These are phyloP conservation scores for Fulvia fulva DNA, from an alignment of 2,329 filamentous ascomycete genomes.

Conservation along the genomic window DNA sequence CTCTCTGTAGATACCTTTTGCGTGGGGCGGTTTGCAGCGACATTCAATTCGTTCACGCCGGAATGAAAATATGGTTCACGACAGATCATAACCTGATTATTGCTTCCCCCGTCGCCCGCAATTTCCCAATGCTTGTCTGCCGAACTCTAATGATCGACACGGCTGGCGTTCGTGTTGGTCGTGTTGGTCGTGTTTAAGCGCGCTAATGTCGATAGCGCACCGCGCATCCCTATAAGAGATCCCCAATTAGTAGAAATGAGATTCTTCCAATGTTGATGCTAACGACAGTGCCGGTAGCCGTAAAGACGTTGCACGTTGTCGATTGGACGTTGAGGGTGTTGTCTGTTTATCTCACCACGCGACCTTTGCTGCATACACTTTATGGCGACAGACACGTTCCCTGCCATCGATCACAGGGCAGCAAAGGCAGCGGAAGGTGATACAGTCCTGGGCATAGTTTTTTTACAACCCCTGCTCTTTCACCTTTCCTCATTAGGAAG, in stretches of 20 bases:
- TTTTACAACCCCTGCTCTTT: background rate
- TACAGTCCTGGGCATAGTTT: background rate
- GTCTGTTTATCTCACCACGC: background rate
- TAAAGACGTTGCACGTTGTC: background rate
- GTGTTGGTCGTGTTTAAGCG: background rate
- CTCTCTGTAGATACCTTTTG: conserved; percentile 7
- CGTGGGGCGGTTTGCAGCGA: conserved; percentile 1
- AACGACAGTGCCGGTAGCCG: background rate
- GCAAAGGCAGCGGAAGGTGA: background rate
- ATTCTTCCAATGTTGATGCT: background rate
- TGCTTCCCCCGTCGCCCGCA: background rate
- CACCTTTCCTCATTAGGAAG: no score
- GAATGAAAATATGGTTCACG: conserved; percentile 1
- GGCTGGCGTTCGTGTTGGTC: background rate
- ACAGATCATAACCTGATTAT: background rate
- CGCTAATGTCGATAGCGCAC: background rate
- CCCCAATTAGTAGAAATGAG: background rate
- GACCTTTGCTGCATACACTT: background rate
- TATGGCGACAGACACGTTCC: background rate
- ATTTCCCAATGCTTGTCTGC: background rate
- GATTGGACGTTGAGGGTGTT: background rate
- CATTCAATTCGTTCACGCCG: background rate
- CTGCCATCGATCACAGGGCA: background rate
- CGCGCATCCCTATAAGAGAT: conserved; percentile 4
- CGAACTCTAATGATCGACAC: background rate